Evolutionary conservation across 306 rosid species (phyloP), one percentile per base, ranked within the genome.

Genomic region (Lathyrus oleraceus): DNA sequence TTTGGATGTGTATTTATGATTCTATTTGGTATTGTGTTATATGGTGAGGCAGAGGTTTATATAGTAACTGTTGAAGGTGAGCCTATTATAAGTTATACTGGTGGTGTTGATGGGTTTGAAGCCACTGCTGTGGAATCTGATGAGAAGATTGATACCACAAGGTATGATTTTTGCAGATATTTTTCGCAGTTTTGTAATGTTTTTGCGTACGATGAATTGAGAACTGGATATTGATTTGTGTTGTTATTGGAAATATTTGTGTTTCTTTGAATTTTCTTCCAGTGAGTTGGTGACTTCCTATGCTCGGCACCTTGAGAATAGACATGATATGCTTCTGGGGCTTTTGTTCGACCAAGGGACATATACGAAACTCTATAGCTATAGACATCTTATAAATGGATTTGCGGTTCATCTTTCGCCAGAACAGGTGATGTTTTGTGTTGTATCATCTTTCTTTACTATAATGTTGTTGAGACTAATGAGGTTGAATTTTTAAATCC

Each of bases 271-370:
- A 35, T 39, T 71, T 85, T 82, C 67, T 27, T 85, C 61, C 85
- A 95, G 99, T 75, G 96, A 89, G 67, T 45, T 57, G 52, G 95
- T 95, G 47, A 80, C 75, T 61, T 91, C 97, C 27, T 95, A 95
- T 82, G 92, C 93, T 61, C 91, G 75, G 68, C 99, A 95, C 76
- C 92, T 95, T 60, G 97, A 95, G 74, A 85, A 59, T 51, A 89
- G 83, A 66, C 99, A 95, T 56, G 99, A 95, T 73, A 87, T 87
- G 96, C 97, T 95, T 81, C 96, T 91, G 23, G 95, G 90, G 36
- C 66, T 86, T 95, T 82, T 95, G 74, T 95, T 91, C 73, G 92
- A 91, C 61, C 65, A 40, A 25, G 97, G 96, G 52, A 86, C 86
- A 61, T 95, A 91, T 79, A 66, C 69, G 51, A 95, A 95, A 73